phyloP scores from a whole-genome alignment of 176 grass and related monocot genomes.

The sorghum (Sorghum bicolor) region Sorghum_bicolor_NCBIv3 NC_012877.2:1281501-1282000 shows the following conservation, averaged over 20 bases:
- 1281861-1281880: slow-evolving; percentile 99
- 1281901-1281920: not conserved
- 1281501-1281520: slow-evolving; percentile 67
- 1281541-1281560: slow-evolving; percentile 9
- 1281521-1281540: slow-evolving; percentile 60
- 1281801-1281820: slow-evolving; percentile 94
- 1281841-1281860: slow-evolving; percentile 74
- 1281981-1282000: not conserved
- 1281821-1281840: slow-evolving; percentile 91
- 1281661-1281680: slow-evolving; percentile 33
- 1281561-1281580: slow-evolving; percentile 39
- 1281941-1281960: not conserved
- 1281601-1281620: not conserved
- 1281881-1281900: not conserved
- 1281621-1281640: not conserved
- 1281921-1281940: not conserved
- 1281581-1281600: slow-evolving; percentile 1
- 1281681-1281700: slow-evolving; percentile 76
- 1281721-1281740: slow-evolving; percentile 44
- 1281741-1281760: slow-evolving; percentile 26
- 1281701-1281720: slow-evolving; percentile 65
- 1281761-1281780: slow-evolving; percentile 45
- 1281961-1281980: not conserved
- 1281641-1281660: not conserved
- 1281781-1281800: slow-evolving; percentile 77